Base-by-base conservation (phyloP, 1,284 basidiomycete genomes). In the Prillingera fragicola region DNA sequence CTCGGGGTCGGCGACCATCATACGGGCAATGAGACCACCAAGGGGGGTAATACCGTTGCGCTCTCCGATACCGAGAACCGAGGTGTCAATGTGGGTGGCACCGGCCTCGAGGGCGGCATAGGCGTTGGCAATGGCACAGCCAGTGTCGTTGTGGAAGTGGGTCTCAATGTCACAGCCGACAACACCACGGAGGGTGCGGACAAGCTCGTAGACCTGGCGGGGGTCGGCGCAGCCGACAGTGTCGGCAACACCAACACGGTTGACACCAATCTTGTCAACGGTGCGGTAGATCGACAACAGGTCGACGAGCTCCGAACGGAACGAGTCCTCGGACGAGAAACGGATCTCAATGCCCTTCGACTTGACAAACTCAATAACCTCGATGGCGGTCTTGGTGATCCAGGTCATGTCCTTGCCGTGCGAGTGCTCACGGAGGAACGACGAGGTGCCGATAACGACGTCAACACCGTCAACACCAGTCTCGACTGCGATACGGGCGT, bases 331-430 rank as follows among this genome's bases (percentile, higher is more conserved):
- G 26, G 94, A 95, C 23, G 94, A 98, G 81, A 99, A 99, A 52
- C 95, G 88, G 71, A 98, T 91, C 77, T 99, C 95, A 68, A 99
- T 96, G 50, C 87, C 87, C 85, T 97, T 98, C 77, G 86, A 90
- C 82, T 99, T 99, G 79, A 98, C 94, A 62, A 87, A 99, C 67
- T 96, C 82, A 73, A 99, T 99, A 62, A 99, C 95, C 74, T 97
- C 94, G 65, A 97, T 91, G 52, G 94, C 67, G 39, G 67, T 69
- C 81, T 96, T 97, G 79, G 95, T 96, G 75, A 99, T 98, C 77
- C 97, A 99, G 42, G 90, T 79, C 89, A 99, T 99, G 74, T 98
- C 95, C 82, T 98, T 99, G 64, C 95, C 95, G 73, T 99, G 95
- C 33, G 94, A 97, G 79, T 94, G 97, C 74, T 98, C 92, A 57